Conservation (phyloP, 257 asterid genomes). For the Coffea canephora region DNA sequence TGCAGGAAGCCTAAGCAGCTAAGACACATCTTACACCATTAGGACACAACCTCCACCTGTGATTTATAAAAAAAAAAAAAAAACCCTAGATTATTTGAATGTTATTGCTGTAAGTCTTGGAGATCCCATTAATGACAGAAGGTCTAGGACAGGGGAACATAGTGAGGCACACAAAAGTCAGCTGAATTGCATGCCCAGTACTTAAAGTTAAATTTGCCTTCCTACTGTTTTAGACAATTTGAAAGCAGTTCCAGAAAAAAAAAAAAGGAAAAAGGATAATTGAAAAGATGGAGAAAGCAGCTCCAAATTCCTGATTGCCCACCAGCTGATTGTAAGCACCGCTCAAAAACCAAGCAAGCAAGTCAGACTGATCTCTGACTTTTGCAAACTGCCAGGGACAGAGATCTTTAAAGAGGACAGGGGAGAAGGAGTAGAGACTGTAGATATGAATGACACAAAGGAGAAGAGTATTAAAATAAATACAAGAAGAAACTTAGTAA, state of each 20-base stretch:
- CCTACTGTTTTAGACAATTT: not conserved
- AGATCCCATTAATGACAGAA: not conserved
- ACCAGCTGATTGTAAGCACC: not conserved
- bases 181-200: not conserved
- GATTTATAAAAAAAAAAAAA: no score
- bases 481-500: no score
- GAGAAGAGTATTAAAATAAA: no score
- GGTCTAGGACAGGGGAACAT: not conserved
- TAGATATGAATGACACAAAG: no score
- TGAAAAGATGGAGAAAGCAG: not conserved
- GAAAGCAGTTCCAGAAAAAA: no score
- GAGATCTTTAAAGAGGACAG: no score
- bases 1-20: not conserved
- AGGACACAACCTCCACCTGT: no score
- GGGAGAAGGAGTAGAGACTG: no score
- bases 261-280: not conserved
- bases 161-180: not conserved
- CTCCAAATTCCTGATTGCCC: not conserved
- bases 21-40: no score
- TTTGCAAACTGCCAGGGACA: no score
- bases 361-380: not conserved
- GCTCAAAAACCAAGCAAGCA: not conserved
- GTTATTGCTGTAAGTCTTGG: no score
- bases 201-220: not conserved
- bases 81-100: no score